Percentiles rank a stretch among this genome's conserved stretches.
Evolutionary conservation across 2,329 filamentous ascomycete species (phyloP).

Genomic region (Gnomoniopsis smithogilvyi): DNA sequence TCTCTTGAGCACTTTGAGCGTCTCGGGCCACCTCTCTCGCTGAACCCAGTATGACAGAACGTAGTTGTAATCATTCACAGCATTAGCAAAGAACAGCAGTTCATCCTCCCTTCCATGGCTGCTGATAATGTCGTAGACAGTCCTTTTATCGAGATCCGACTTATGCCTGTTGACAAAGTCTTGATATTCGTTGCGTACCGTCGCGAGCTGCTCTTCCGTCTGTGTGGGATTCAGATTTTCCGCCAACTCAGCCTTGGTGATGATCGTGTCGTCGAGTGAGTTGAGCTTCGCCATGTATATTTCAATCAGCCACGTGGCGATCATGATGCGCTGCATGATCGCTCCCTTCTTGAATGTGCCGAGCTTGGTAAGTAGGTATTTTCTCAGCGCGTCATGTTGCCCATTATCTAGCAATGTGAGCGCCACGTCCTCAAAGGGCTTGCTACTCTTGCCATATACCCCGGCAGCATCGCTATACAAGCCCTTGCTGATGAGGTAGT

Average conservation of each 20-base stretch:
- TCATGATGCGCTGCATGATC: conserved; percentile 91
- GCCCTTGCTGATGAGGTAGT: conserved; percentile 78
- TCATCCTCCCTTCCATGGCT: conserved; percentile 94
- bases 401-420: conserved; percentile 85
- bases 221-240: conserved; percentile 70
- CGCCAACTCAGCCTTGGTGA: conserved; percentile 78
- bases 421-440: conserved; percentile 94
- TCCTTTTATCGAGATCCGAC: conserved; percentile 82
- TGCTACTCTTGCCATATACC: conserved; percentile 92
- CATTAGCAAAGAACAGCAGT: conserved; percentile 84
- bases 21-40: conserved; percentile 85
- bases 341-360: conserved; percentile 76
- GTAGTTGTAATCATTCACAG: conserved; percentile 89
- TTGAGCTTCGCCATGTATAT: conserved; percentile 98
- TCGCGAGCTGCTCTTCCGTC: conserved; percentile 67
- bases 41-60: conserved; percentile 97
- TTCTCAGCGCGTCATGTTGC: conserved; percentile 85
- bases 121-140: conserved; percentile 92
- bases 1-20: conserved; percentile 83
- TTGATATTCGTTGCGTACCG: conserved; percentile 75
- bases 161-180: conserved; percentile 87
- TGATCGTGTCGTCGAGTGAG: conserved; percentile 87
- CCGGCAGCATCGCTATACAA: conserved; percentile 82
- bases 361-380: conserved; percentile 84
- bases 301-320: conserved; percentile 92